These are phyloP conservation scores for Plasmodium yoelii DNA, from an alignment of 169 alveolate genomes.

Conservation along the genomic window DNA sequence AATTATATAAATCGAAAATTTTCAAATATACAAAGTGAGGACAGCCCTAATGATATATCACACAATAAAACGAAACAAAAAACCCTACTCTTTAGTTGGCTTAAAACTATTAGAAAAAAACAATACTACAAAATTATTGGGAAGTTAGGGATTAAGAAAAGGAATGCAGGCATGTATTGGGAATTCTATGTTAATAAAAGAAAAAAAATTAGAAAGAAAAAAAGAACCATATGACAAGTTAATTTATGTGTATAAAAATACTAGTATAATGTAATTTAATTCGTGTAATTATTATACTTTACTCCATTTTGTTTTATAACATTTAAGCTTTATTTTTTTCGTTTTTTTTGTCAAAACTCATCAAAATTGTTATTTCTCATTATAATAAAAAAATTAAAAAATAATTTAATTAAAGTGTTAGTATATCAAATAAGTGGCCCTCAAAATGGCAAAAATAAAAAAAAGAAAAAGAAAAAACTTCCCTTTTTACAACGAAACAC, in stretches of 20 bases:
- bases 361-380: too few relatives aligned
- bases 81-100: conserved; percentile 59
- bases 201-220: conserved; percentile 82
- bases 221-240: conserved; percentile 78
- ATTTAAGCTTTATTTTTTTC: too few relatives aligned
- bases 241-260: neutral
- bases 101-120: conserved; percentile 78
- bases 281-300: too few relatives aligned
- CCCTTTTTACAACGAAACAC: too few relatives aligned
- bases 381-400: too few relatives aligned
- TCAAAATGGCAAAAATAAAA: too few relatives aligned
- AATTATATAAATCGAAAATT: too few relatives aligned
- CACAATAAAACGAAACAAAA: neutral
- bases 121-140: conserved; percentile 84
- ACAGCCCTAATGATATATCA: neutral
- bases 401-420: too few relatives aligned
- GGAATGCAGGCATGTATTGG: conserved; percentile 87
- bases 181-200: conserved; percentile 82
- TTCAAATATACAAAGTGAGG: neutral
- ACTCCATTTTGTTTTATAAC: too few relatives aligned
- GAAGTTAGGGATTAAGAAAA: conserved; percentile 84
- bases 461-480: too few relatives aligned
- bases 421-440: too few relatives aligned
- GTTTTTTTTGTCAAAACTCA: too few relatives aligned
- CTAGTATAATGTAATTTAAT: neutral